Evolutionary conservation across 441 rosid species (phyloP).

Genomic region (Mallotus japonicus): DNA sequence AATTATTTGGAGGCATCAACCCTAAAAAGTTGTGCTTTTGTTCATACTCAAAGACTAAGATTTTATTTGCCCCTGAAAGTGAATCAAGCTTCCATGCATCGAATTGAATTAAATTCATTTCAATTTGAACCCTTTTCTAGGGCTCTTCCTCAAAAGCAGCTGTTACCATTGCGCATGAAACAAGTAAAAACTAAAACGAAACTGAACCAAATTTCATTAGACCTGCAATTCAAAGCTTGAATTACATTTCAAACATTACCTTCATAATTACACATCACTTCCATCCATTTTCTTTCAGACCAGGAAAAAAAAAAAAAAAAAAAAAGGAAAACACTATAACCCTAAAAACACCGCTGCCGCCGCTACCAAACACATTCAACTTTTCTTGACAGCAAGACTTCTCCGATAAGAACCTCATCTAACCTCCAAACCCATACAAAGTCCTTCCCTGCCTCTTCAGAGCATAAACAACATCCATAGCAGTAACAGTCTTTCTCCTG

Average conservation of each 20-base stretch:
- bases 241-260: not conserved
- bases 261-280: slow-evolving; percentile 20
- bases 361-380: not conserved
- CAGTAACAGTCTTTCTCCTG: slow-evolving; percentile 31
- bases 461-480: slow-evolving; percentile 34
- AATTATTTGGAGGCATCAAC: too few species aligned
- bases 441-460: slow-evolving; percentile 33
- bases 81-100: too few species aligned
- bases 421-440: slow-evolving; percentile 27
- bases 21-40: too few species aligned
- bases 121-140: too few species aligned
- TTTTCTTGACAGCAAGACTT: slow-evolving; percentile 42
- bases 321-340: not conserved
- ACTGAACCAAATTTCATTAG: not conserved
- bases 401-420: not conserved
- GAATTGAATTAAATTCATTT: too few species aligned
- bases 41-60: too few species aligned
- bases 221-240: not conserved
- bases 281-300: too few species aligned
- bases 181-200: too few species aligned
- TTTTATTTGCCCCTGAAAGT: too few species aligned
- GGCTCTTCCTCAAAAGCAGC: too few species aligned
- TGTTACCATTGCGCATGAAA: too few species aligned
- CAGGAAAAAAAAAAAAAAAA: too few species aligned
- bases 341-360: not conserved